These are phyloP conservation scores for Allodekkera sacchari DNA, from an alignment of 805 yeast species.

Conservation along the genomic window DNA sequence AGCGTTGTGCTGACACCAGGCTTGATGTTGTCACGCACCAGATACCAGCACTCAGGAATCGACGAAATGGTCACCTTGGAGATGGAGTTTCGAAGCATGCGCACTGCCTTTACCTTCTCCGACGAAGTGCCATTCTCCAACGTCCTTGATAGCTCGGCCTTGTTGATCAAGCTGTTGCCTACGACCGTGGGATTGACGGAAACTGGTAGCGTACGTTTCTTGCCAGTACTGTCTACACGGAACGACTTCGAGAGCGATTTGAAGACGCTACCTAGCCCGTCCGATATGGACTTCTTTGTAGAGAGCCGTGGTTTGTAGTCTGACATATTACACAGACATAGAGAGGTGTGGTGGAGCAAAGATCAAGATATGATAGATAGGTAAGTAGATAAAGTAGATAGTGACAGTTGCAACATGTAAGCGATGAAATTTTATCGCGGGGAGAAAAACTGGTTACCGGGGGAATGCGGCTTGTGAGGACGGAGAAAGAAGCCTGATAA, in stretches of 20 bases:
- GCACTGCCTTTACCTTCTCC: conserved; percentile 42
- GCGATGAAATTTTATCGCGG: too few relatives aligned
- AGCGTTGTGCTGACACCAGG: conserved; percentile 23
- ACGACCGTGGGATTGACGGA: conserved; percentile 22
- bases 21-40: conserved; percentile 46
- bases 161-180: conserved; percentile 17
- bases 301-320: too few relatives aligned
- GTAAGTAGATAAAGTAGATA: too few relatives aligned
- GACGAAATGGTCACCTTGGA: conserved; percentile 46
- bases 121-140: conserved; percentile 15
- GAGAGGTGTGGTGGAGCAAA: too few relatives aligned
- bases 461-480: too few relatives aligned
- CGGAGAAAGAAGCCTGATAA: too few relatives aligned
- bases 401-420: too few relatives aligned
- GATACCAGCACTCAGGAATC: conserved; percentile 70
- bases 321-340: too few relatives aligned
- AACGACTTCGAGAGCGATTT: conserved; percentile 19
- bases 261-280: conserved; percentile 12
- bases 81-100: conserved; percentile 39
- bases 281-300: too few relatives aligned
- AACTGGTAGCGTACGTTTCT: conserved; percentile 9
- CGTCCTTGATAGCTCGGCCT: conserved; percentile 11
- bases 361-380: too few relatives aligned
- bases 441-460: too few relatives aligned
- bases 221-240: conserved; percentile 7